phyloP scores from a whole-genome alignment of 2,329 filamentous ascomycete genomes.

The Neoarthrinium moseri region DNA sequence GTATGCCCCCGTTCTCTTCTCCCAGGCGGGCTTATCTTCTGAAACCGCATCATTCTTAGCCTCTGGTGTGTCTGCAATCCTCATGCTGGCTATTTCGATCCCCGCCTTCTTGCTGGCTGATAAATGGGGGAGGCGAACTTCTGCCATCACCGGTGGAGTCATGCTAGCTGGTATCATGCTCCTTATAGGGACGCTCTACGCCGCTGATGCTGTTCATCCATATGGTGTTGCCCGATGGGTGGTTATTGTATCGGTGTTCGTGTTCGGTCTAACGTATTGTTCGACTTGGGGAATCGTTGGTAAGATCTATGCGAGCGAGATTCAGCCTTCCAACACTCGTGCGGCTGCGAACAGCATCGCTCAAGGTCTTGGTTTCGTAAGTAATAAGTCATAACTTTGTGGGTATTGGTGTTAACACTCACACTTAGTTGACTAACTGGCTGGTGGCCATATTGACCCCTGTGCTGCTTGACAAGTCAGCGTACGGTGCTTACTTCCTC shows the following conservation, averaged over 20 bases:
- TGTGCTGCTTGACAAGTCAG: constrained; percentile 25
- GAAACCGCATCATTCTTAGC: constrained; percentile 57
- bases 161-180: constrained; percentile 49
- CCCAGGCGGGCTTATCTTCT: constrained; percentile 56
- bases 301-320: constrained; percentile 58
- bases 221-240: constrained; percentile 44
- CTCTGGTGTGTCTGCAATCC: constrained; percentile 57
- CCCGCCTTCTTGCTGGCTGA: constrained; percentile 56
- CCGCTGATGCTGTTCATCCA: constrained; percentile 38
- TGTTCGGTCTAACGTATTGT: constrained; percentile 45
- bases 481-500: constrained; percentile 44
- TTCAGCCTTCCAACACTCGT: constrained; percentile 53
- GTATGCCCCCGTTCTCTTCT: constrained; percentile 61
- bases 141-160: constrained; percentile 52
- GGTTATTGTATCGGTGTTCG: constrained; percentile 48
- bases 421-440: constrained; percentile 35
- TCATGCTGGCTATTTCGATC: constrained; percentile 57
- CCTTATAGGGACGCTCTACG: constrained; percentile 53
- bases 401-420: not conserved
- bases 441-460: constrained; percentile 36
- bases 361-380: constrained; percentile 31
- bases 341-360: constrained; percentile 53
- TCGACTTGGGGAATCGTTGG: constrained; percentile 53
- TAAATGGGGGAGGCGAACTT: constrained; percentile 54
- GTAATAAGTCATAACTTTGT: not conserved